Conservation (phyloP, 441 rosid genomes). For the Geranium incanum region DNA sequence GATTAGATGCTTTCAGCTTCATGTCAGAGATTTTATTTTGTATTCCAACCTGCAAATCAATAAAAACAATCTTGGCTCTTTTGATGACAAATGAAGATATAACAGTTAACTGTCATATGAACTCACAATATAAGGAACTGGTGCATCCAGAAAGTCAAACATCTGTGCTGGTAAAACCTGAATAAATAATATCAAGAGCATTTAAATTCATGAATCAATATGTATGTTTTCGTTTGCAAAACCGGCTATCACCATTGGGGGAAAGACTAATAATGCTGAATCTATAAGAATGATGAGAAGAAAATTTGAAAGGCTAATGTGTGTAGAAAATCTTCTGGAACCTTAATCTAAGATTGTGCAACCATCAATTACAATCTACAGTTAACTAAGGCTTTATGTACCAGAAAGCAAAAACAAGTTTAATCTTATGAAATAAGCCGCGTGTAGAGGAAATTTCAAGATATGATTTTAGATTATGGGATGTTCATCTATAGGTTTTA, state of each 20-base stretch:
- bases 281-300: background rate
- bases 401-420: background rate
- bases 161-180: slow-evolving; percentile 84
- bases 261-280: background rate
- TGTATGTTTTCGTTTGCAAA: too few relatives aligned
- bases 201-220: too few relatives aligned
- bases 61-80: background rate
- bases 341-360: too few relatives aligned
- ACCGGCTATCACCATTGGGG: background rate
- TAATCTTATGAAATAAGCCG: background rate
- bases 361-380: too few relatives aligned
- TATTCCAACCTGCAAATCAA: slow-evolving; percentile 58
- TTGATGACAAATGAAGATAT: background rate
- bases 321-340: too few relatives aligned
- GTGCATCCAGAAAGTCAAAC: slow-evolving; percentile 97
- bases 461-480: background rate
- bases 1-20: slow-evolving; percentile 68
- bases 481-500: background rate
- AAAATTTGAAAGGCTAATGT: background rate
- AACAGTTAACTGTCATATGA: background rate
- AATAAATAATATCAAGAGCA: slow-evolving; percentile 12
- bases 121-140: slow-evolving; percentile 94
- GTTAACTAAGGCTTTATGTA: too few relatives aligned
- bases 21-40: slow-evolving; percentile 67
- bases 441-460: background rate